Evolutionary conservation across 176 grass and related monocot species (phyloP), one percentile per base, ranked within the genome.

Genomic region (Thinopyrum elongatum): DNA sequence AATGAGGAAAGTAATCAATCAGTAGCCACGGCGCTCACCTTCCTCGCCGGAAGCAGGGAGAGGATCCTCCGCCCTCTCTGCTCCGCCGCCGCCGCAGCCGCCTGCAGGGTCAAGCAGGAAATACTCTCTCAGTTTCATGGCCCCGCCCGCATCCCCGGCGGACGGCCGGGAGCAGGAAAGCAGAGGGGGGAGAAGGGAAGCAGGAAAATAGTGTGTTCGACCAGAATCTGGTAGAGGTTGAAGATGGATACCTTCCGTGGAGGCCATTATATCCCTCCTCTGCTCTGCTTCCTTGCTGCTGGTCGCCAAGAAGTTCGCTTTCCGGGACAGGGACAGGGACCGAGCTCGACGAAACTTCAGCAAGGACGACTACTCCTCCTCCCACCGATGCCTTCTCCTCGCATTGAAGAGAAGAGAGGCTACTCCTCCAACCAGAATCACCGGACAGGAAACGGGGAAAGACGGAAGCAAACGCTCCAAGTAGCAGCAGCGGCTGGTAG

Each of bases 211-310:
- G 26, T 76, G n/a, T n/a, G n/a, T n/a, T n/a, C n/a, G n/a, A 88
- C 30, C 63, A 81, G 74, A 84, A 81, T 70, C 44, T 72, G 57
- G 74, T 33, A 11, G 78, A 49, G 49, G 49, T 22, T 58, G 55
- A 58, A 42, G 80, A 30, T 84, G 39, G 73, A 88, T 95, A 95
- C 93, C 93, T 95, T 86, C 80, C 66, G 86, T 87, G 85, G 86
- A 77, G 76, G 86, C 88, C 93, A 95, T 95, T 95, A 76, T 89
- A 83, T 67, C 19, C 51, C 17, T 55, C 82, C 85, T 22, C 63
- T 68, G 1, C 14, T 71, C 30, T 6, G 44, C 64, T 33, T 49
- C 46, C 13, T 51, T 26, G 21, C 79, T 42, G 83, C 80, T 41
- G 26, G 12, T 25, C 3, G 53, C 8, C 83, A 64, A 28, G 72